Evolutionary conservation across 2,329 filamentous ascomycete genomes (phyloP), one percentile per base, ranked within the genome.

Genomic region (Cordyceps javanica): DNA sequence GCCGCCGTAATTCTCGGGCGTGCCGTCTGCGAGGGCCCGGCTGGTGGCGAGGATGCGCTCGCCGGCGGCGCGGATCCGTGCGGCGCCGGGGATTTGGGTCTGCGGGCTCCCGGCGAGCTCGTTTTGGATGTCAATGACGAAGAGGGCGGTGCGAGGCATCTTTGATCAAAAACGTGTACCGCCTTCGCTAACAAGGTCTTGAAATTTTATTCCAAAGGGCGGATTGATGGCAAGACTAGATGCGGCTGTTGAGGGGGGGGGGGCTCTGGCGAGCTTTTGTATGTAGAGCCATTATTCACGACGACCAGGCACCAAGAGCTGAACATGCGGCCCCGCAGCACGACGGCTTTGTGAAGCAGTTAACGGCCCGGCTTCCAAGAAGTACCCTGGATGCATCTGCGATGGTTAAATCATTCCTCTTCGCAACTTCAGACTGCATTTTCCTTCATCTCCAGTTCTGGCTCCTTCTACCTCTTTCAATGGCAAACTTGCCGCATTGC

Each of bases 51-150:
- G 60, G 39, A 70, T 67, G 25, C 58, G 52, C 8, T 55, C 44
- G 19, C 58, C 63, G 5, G 64, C 64, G n/a, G 51, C 49, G 10
- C 32, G 50, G 56, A 71, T 60, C 3, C 66, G 62, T 1, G 61
- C 65, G 2, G 67, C 63, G 52, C 67, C 55, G 2, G 67, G 65
- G 39, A 70, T 64, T 13, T 58, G 48, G 14, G 66, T 69, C 14
- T 57, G 23, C 1, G 65, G 62, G 52, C 67, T 60, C 0, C 51
- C 54, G 9, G 65, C 65, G 34, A 70, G 65, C 32, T 67, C 67
- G 42, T 67, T 65, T 49, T 71, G 68, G 59, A 71, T 69, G 62
- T 71, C 69, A 51, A 71, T 66, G 28, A 70, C 66, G 55, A 71
- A 70, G 36, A 71, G 66, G 14, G 68, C 64, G 25, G 42, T 51